Evolutionary conservation across 306 rosid genomes (phyloP).

Genomic region (Malus fusca): DNA sequence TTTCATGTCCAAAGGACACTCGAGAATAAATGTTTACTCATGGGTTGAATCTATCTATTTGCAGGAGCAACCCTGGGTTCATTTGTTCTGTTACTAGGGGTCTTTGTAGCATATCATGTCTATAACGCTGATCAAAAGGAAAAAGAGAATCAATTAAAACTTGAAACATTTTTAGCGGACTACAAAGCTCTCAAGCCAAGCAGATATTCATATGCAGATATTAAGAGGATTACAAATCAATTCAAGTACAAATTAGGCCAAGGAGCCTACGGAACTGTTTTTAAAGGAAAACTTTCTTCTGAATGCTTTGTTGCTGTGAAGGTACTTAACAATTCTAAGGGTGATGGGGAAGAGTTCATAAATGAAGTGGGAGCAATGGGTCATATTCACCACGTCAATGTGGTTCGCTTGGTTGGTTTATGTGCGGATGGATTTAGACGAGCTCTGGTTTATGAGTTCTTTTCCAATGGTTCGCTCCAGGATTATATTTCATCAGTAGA

Average conservation of each 20-base stretch:
- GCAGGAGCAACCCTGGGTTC: conserved; percentile 26
- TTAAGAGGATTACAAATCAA: conserved; percentile 27
- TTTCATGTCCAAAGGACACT: neutral
- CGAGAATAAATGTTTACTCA: neutral
- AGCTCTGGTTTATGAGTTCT: no score
- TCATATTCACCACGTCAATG: no score
- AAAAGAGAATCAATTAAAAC: conserved; percentile 14
- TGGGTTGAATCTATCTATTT: neutral
- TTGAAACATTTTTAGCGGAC: conserved; percentile 31
- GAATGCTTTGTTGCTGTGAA: neutral
- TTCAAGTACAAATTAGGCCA: conserved; percentile 27
- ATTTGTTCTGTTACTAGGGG: neutral
- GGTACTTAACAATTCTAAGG: neutral
- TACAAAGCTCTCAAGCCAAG: conserved; percentile 32
- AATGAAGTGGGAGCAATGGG: neutral
- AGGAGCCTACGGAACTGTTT: conserved; percentile 32
- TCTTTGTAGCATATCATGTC: neutral
- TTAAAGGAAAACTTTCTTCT: conserved; percentile 21
- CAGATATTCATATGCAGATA: neutral
- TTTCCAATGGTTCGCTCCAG: conserved; percentile 18
- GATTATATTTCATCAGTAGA: conserved; percentile 15
- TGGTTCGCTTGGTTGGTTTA: no score
- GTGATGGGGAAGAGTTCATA: neutral
- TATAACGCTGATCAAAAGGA: conserved; percentile 1
- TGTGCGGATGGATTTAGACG: no score